Conservation (phyloP, 2,329 filamentous ascomycete genomes). For the Penicillium frequentans region DNA sequence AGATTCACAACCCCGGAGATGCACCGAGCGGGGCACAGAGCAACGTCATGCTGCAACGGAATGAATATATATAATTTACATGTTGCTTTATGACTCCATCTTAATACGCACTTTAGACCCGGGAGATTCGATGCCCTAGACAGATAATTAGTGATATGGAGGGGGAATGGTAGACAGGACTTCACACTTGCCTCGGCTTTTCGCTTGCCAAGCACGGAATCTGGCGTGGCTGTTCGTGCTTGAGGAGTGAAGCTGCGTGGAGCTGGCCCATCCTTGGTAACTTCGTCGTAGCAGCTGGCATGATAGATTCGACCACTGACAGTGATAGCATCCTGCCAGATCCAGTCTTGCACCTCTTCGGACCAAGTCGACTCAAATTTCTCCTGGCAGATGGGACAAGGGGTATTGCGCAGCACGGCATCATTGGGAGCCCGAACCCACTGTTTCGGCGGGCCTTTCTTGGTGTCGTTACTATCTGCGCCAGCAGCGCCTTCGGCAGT, state of each 20-base stretch:
- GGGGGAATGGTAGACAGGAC: neutral
- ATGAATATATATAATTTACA: neutral
- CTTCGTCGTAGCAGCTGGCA: slow-evolving; percentile 83
- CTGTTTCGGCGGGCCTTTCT: slow-evolving; percentile 61
- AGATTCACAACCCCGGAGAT: slow-evolving; percentile 17
- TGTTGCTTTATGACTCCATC: slow-evolving; percentile 31
- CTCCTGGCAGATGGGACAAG: slow-evolving; percentile 94
- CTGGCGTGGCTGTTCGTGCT: slow-evolving; percentile 56
- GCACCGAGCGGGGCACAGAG: slow-evolving; percentile 28
- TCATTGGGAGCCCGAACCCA: slow-evolving; percentile 86
- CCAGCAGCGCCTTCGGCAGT: slow-evolving; percentile 42
- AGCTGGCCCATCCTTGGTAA: slow-evolving; percentile 62
- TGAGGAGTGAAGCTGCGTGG: slow-evolving; percentile 33
- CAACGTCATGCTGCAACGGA: slow-evolving; percentile 17
- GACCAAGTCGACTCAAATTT: slow-evolving; percentile 91
- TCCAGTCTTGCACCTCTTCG: slow-evolving; percentile 91
- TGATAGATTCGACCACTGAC: slow-evolving; percentile 82
- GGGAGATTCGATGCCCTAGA: slow-evolving; percentile 36
- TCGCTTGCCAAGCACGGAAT: slow-evolving; percentile 69
- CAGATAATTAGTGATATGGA: neutral
- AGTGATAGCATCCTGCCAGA: slow-evolving; percentile 86
- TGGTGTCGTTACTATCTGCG: slow-evolving; percentile 42
- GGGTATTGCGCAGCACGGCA: slow-evolving; percentile 68
- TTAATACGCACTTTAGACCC: slow-evolving; percentile 42
- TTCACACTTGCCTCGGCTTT: slow-evolving; percentile 64